These are phyloP conservation scores for Limonium bicolor DNA, from an alignment of 148 eudicot species.

Conservation along the genomic window DNA sequence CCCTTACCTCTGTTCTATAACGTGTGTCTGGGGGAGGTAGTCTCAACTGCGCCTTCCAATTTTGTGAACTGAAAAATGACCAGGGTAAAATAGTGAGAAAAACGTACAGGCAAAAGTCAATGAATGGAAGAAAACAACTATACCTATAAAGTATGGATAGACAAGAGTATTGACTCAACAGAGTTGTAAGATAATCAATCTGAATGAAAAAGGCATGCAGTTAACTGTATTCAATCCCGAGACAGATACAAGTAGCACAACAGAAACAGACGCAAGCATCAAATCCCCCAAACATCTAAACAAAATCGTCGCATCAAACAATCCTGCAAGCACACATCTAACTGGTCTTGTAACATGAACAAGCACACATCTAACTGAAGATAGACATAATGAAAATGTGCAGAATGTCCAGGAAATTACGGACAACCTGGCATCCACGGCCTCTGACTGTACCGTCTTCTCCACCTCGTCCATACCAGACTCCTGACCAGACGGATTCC, in stretches of 20 bases:
- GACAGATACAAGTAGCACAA: neutral
- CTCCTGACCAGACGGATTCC: conserved; percentile 35
- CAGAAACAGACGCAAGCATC: neutral
- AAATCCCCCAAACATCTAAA: neutral
- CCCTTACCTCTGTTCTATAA: conserved; percentile 48
- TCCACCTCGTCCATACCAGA: conserved; percentile 43
- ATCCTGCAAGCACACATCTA: no score
- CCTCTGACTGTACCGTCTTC: conserved; percentile 70
- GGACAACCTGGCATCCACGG: conserved; percentile 39
- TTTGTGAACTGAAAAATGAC: conserved; percentile 27
- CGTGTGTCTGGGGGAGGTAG: conserved; percentile 48
- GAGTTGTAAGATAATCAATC: neutral
- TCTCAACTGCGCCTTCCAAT: conserved; percentile 46
- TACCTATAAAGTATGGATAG: neutral
- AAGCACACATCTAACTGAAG: no score
- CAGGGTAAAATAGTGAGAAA: neutral
- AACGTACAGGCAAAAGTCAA: neutral
- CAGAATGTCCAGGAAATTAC: neutral
- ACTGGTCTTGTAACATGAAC: no score
- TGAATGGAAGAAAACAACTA: neutral
- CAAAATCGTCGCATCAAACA: neutral
- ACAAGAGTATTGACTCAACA: neutral
- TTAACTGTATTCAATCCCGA: neutral
- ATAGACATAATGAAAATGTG: neutral
- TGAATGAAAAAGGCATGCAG: neutral